phyloP scores from a whole-genome alignment of 2,329 filamentous ascomycete species.

The Aspergillus oerlinghausenensis region DNA sequence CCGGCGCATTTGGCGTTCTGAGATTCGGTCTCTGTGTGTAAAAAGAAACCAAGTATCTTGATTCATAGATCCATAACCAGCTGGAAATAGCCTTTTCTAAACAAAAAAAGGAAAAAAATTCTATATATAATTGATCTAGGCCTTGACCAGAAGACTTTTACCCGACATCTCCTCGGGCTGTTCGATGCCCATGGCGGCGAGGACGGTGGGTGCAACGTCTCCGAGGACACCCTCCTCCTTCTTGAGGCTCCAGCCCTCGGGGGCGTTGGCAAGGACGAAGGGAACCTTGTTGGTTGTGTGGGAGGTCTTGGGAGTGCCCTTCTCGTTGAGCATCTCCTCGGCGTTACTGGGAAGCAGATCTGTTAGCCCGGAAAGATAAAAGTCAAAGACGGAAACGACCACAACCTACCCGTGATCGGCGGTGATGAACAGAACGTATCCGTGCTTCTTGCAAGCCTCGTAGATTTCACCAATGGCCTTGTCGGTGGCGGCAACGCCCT shows the following conservation, averaged over 20 bases:
- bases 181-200: slow-evolving; percentile 84
- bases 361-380: slow-evolving; percentile 14
- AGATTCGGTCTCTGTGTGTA: slow-evolving; percentile 8
- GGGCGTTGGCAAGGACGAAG: slow-evolving; percentile 96
- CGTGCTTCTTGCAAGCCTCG: slow-evolving; percentile 88
- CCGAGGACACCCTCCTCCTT: slow-evolving; percentile 85
- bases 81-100: slow-evolving; percentile 15
- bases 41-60: background rate
- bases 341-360: slow-evolving; percentile 59
- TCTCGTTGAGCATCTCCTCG: slow-evolving; percentile 96
- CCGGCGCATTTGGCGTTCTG: slow-evolving; percentile 26
- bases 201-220: slow-evolving; percentile 91
- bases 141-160: slow-evolving; percentile 73
- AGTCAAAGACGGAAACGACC: background rate
- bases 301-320: slow-evolving; percentile 95
- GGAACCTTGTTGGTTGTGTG: slow-evolving; percentile 98
- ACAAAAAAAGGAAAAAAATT: slow-evolving; percentile 4
- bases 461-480: slow-evolving; percentile 89
- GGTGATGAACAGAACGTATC: slow-evolving; percentile 92
- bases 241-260: slow-evolving; percentile 80
- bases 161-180: slow-evolving; percentile 93
- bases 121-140: slow-evolving; percentile 25
- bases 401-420: slow-evolving; percentile 75
- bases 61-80: slow-evolving; percentile 21
- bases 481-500: slow-evolving; percentile 82